Evolutionary conservation across 345 rosid genomes (phyloP), one percentile per base, ranked within the genome.

Genomic region (Eucalyptus polybractea): DNA sequence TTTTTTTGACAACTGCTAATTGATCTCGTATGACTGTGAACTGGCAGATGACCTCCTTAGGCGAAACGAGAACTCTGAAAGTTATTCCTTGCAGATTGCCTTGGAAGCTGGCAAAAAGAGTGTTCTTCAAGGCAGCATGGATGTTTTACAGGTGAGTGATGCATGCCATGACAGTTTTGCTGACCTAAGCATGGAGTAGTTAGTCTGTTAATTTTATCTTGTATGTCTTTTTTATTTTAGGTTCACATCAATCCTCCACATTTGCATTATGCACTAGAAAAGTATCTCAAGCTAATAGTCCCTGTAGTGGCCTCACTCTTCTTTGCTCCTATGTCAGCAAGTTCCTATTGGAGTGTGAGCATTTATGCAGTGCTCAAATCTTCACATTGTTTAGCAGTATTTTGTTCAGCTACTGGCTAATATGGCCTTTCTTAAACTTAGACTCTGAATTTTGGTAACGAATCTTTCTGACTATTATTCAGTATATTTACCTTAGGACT

Each of bases 41-140:
- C n/a, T 80, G 89, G 88, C 96, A 97, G 99, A 93, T 90, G 93
- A 95, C 91, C 92, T 98, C 87, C 91, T 89, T 89, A 92, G 91
- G 88, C 92, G 92, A 93, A 95, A 95, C 91, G 98, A 96, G 92
- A 94, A 92, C 90, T 92, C 29, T 56, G 95, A 95, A 87, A 96
- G 93, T 88, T 89, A 93, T 86, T 86, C 93, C 33, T 91, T 98
- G 92, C 96, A 94, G 92, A 92, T 89, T 92, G 94, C 95, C 88
- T 89, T 97, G 90, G 98, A 96, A 91, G 93, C 94, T 85, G 94
- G 99, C 93, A 96, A 94, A 95, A 94, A 91, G 53, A 92, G 95
- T 37, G 93, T 97, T 89, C 96, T 98, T 90, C 96, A 97, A 91
- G 99, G 99, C 95, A 95, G 96, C 92, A 91, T 94, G 92, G 95